Evolutionary conservation across 371 early-diverging fungal species (phyloP), one percentile per base, ranked within the genome.

Genomic region (Amoeboaphelidium protococcarum): DNA sequence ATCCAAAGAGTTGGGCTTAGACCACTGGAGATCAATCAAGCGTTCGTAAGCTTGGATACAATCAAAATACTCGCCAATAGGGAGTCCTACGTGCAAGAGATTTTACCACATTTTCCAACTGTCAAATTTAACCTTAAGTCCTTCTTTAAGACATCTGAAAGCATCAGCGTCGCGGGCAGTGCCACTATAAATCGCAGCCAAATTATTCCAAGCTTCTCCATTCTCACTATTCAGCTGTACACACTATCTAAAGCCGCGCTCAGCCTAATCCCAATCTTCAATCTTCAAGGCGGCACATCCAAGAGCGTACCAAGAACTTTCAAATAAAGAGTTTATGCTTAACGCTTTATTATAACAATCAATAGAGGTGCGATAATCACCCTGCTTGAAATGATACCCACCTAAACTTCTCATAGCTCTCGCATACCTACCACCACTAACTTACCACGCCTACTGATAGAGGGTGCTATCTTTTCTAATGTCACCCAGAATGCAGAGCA

Each of bases 401-500:
- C 91, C 95, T 19, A 91, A 66, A 3, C 80, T 74, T 21, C 95
- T 78, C 84, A 86, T 87, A 13, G 95, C 91, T 41, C 90, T 72
- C 6, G 90, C 78, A 58, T 70, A 88, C 6, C 72, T 69, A 25
- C 68, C 56, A 3, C 70, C 69, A 2, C 87, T 86, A 2, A 80
- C 54, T 48, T 80, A 73, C 95, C 95, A 94, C 2, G 92, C 80
- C 53, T 82, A 64, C 25, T 62, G 66, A 71, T 81, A 91, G 47
- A 71, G 68, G n/a, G 63, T 64, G 1, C 78, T 77, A 45, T 90
- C 77, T 25, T 64, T 50, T 43, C 71, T 71, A 27, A 91, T 58
- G 51, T 94, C 91, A 46, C 92, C 95, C 25, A 91, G 63, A 45
- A 85, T 63, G 53, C 84, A 88, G 66, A 68, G 71, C 25, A 84